Percentiles rank a stretch among this genome's conserved stretches.
phyloP scores from a whole-genome alignment of 331 rosid species.

The Quercus phellos region DNA sequence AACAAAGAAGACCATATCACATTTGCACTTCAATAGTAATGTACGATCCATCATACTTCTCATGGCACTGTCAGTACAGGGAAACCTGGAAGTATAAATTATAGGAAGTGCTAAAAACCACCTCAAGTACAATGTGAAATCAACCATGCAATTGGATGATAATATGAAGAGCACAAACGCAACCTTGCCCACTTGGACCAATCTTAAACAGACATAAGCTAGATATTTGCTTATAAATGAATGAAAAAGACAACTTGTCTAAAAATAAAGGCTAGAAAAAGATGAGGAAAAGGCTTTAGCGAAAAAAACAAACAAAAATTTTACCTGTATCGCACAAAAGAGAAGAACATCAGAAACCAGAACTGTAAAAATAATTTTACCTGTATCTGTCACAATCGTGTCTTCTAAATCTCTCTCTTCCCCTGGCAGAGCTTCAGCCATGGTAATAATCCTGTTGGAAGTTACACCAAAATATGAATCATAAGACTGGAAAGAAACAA shows the following conservation, averaged over 20 bases:
- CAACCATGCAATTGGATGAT: background rate
- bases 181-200: background rate
- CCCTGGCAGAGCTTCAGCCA: conserved; percentile 86
- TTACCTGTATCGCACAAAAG: background rate
- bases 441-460: conserved; percentile 59
- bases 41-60: conserved; percentile 98
- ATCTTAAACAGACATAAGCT: background rate
- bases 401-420: conserved; percentile 84
- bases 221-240: background rate
- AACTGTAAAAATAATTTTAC: conserved; percentile 24
- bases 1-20: background rate
- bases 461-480: background rate
- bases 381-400: conserved; percentile 85
- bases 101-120: conserved; percentile 57
- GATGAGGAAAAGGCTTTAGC: background rate
- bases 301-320: too few relatives aligned
- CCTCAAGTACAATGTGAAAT: too few relatives aligned
- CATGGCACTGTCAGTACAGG: conserved; percentile 99
- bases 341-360: background rate
- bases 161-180: background rate
- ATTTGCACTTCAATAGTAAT: conserved; percentile 17
- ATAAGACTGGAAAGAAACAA: background rate
- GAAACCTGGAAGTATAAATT: conserved; percentile 98
- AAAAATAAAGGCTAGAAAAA: too few relatives aligned
- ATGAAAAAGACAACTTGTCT: too few relatives aligned